Conservation (phyloP, 1,284 basidiomycete species). For the Uromyces viciae-fabae region DNA sequence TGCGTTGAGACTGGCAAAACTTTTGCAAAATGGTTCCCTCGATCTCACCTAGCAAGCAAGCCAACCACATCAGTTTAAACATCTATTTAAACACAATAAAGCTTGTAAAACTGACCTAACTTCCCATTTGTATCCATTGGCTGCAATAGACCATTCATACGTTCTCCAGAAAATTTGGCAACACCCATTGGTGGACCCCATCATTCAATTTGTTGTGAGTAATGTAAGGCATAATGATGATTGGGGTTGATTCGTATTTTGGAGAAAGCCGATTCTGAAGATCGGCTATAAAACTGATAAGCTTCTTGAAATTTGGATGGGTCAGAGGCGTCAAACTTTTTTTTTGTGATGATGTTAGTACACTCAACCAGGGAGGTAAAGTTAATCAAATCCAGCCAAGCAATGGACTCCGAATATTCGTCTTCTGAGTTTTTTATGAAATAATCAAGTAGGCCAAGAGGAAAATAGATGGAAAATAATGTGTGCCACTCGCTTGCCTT, state of each 20-base stretch:
- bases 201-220: not conserved
- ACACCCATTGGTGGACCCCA: not conserved
- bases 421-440: not conserved
- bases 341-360: too few species aligned
- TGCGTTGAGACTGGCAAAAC: too few species aligned
- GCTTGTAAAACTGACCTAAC: too few species aligned
- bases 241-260: not conserved
- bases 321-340: too few species aligned
- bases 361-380: not conserved
- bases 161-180: not conserved
- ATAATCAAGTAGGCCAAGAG: not conserved
- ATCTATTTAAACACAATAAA: too few species aligned
- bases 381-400: not conserved
- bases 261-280: too few species aligned
- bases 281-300: too few species aligned
- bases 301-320: too few species aligned
- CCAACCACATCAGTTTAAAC: too few species aligned
- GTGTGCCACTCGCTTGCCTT: not conserved
- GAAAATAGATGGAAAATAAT: not conserved
- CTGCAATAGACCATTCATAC: slow-evolving; percentile 10
- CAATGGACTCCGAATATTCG: not conserved
- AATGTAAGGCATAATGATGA: slow-evolving; percentile 24
- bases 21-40: too few species aligned
- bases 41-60: too few species aligned
- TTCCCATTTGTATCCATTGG: not conserved